phyloP scores from a whole-genome alignment of 805 yeast genomes.

The Sungouiozyma intestinalis region DNA sequence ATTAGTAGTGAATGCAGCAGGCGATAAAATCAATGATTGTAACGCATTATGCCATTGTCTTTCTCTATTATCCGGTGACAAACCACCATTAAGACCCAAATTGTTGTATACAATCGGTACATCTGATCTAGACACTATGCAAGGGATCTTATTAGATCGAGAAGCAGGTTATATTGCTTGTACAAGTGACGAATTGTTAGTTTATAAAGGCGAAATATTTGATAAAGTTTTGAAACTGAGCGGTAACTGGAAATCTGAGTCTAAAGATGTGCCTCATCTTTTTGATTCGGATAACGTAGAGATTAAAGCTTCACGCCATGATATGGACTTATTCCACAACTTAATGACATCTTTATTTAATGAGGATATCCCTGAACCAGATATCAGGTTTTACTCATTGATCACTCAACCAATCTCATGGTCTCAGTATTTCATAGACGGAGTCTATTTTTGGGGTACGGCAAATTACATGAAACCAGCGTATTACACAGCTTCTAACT shows the following conservation, averaged over 20 bases:
- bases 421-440: slow-evolving; percentile 25
- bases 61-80: slow-evolving; percentile 13
- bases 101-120: slow-evolving; percentile 8
- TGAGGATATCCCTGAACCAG: slow-evolving; percentile 11
- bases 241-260: slow-evolving; percentile 1
- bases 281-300: slow-evolving; percentile 7
- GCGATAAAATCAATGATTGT: slow-evolving; percentile 20
- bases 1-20: slow-evolving; percentile 19
- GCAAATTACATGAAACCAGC: slow-evolving; percentile 22
- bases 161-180: slow-evolving; percentile 18
- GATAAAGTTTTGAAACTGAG: slow-evolving; percentile 19
- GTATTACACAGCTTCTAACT: slow-evolving; percentile 8
- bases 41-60: slow-evolving; percentile 23
- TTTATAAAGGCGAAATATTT: slow-evolving; percentile 16
- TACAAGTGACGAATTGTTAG: slow-evolving; percentile 25
- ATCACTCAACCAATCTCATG: slow-evolving; percentile 22
- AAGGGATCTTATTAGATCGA: background rate
- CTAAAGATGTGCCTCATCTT: slow-evolving; percentile 3
- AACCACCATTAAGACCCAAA: background rate
- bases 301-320: slow-evolving; percentile 22
- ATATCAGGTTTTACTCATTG: slow-evolving; percentile 3
- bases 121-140: slow-evolving; percentile 9
- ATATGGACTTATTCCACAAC: slow-evolving; percentile 13
- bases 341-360: slow-evolving; percentile 8
- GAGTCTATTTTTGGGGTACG: slow-evolving; percentile 21